phyloP scores from a whole-genome alignment of 495 filamentous ascomycete genomes.

The Penicillium parvum region DNA sequence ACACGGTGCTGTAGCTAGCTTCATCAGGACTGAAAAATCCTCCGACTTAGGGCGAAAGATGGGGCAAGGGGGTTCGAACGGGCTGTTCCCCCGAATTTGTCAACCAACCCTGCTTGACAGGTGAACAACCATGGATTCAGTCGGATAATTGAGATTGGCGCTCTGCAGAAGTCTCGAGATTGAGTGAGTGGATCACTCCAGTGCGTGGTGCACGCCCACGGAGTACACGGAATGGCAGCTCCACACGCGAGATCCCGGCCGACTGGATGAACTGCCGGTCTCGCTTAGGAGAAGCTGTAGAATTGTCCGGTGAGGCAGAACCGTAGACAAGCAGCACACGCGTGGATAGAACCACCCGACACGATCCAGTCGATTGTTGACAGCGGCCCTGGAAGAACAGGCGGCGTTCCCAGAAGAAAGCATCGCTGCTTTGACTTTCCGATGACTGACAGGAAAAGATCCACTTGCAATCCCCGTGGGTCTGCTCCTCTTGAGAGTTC shows the following conservation, averaged over 20 bases:
- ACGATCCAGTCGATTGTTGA: no score
- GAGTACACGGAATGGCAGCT: conserved; percentile 12
- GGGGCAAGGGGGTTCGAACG: not conserved
- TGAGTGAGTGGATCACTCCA: conserved; percentile 6
- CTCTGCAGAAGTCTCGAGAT: conserved; percentile 16
- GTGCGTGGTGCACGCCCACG: conserved; percentile 8
- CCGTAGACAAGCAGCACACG: no score
- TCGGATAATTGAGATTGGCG: conserved; percentile 17
- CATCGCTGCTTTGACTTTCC: no score
- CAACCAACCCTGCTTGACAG: conserved; percentile 10
- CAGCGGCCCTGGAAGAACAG: no score
- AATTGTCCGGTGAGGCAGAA: no score
- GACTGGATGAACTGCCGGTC: no score
- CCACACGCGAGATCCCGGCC: conserved; percentile 5
- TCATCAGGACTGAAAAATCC: conserved; percentile 4
- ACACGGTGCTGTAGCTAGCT: not conserved
- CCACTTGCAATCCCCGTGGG: no score
- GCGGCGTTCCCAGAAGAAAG: no score
- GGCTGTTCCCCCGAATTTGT: not conserved
- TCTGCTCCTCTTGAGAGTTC: no score
- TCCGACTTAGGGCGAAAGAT: conserved; percentile 6
- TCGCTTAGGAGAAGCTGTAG: no score
- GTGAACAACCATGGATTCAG: conserved; percentile 7
- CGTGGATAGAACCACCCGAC: no score
- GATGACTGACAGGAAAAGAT: no score